These are phyloP conservation scores for Aspergillus carlsbadensis DNA, from an alignment of 495 filamentous ascomycete species.

Conservation along the genomic window DNA sequence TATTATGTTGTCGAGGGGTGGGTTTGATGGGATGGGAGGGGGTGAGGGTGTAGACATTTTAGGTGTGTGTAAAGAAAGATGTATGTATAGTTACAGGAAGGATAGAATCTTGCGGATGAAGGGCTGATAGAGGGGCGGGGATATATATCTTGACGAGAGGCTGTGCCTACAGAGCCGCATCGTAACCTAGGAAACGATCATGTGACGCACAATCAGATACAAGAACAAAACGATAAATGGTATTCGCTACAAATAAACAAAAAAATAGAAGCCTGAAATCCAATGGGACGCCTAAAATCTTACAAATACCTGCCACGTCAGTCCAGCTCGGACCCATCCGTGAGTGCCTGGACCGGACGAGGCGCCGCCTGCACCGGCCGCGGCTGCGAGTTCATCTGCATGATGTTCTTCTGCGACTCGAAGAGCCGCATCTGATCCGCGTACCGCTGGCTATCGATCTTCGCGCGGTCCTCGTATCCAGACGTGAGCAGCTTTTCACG, in stretches of 20 bases:
- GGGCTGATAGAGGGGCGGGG: too few species aligned
- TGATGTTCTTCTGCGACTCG: constrained; percentile 9
- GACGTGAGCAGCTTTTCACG: constrained; percentile 9
- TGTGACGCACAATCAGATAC: neutral
- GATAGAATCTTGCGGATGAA: too few species aligned
- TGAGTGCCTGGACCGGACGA: too few species aligned
- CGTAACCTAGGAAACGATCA: constrained; percentile 2
- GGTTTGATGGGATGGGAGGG: neutral
- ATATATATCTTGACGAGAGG: neutral
- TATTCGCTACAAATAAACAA: too few species aligned
- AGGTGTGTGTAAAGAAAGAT: too few species aligned
- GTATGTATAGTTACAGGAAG: too few species aligned
- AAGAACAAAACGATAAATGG: neutral
- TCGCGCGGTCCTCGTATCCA: constrained; percentile 8
- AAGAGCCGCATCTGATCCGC: constrained; percentile 7
- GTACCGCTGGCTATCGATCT: constrained; percentile 10
- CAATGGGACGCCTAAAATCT: neutral
- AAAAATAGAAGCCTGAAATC: too few species aligned
- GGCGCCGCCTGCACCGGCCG: neutral
- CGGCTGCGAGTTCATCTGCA: neutral
- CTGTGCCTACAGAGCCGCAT: neutral
- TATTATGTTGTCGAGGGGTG: constrained; percentile 15
- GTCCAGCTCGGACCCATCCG: constrained; percentile 5
- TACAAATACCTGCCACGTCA: neutral
- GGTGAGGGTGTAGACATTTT: neutral